Conservation (phyloP, 139 green algal species). For the Chlorella ohadii region DNA sequence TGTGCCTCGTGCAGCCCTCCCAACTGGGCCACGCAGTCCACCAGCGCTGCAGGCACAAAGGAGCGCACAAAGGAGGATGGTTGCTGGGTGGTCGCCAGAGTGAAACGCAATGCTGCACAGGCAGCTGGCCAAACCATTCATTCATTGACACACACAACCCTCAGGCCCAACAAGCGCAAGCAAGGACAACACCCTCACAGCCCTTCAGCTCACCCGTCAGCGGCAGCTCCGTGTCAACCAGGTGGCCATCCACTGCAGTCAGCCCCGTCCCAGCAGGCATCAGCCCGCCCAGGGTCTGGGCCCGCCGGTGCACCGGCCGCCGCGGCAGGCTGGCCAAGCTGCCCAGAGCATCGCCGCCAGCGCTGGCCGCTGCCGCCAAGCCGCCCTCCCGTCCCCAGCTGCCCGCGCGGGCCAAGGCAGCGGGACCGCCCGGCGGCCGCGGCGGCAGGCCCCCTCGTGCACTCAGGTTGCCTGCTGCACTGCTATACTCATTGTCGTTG, state of each 20-base stretch:
- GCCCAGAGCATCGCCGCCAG: background rate
- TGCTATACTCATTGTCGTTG: background rate
- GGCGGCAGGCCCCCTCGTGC: conserved; percentile 14
- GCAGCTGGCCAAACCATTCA: no score
- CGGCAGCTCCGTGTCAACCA: conserved; percentile 32
- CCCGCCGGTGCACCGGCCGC: conserved; percentile 18
- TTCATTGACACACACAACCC: no score
- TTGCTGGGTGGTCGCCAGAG: no score
- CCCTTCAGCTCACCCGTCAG: background rate
- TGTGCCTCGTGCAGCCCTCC: conserved; percentile 53
- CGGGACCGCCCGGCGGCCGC: background rate
- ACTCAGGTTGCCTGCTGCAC: conserved; percentile 8
- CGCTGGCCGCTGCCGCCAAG: background rate
- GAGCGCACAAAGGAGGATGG: no score
- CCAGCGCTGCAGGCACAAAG: conserved; percentile 2
- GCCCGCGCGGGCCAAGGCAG: background rate
- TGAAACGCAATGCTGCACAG: no score
- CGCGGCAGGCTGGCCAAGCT: conserved; percentile 19
- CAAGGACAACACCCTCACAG: no score
- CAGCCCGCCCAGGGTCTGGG: conserved; percentile 12
- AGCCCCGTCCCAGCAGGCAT: background rate
- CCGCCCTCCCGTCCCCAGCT: background rate
- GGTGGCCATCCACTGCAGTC: conserved; percentile 26
- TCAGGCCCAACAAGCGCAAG: no score
- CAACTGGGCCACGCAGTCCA: conserved; percentile 53